Evolutionary conservation across 495 filamentous ascomycete species (phyloP).

Genomic region (Achaetomiella virescens): DNA sequence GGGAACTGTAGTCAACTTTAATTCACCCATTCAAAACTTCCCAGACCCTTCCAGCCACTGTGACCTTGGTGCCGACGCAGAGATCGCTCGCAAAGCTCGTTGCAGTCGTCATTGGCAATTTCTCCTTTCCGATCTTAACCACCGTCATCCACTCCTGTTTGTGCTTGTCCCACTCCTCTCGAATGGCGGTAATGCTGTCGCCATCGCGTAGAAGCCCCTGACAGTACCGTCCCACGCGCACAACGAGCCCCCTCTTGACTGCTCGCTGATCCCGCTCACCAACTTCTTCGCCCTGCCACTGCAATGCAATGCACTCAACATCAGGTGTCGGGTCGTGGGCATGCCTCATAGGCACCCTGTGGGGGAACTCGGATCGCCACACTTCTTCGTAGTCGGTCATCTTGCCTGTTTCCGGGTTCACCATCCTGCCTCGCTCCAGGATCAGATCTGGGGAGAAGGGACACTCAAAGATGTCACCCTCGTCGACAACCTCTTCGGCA

Average conservation of each 20-base stretch:
- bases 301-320: background rate
- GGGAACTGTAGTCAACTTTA: background rate
- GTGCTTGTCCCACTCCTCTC: conserved; percentile 35
- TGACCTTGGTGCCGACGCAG: conserved; percentile 10
- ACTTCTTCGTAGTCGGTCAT: conserved; percentile 48
- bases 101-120: conserved; percentile 13
- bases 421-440: conserved; percentile 46
- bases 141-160: conserved; percentile 12
- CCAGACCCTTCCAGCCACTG: conserved; percentile 14
- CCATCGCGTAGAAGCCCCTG: conserved; percentile 42
- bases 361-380: conserved; percentile 35
- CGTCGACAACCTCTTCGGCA: conserved; percentile 35
- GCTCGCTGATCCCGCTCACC: background rate
- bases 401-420: conserved; percentile 39
- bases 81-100: conserved; percentile 11
- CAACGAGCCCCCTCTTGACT: conserved; percentile 36
- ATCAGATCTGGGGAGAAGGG: conserved; percentile 31
- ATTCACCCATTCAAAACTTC: conserved; percentile 17
- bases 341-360: conserved; percentile 16
- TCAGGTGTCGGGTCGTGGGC: conserved; percentile 10
- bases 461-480: conserved; percentile 44
- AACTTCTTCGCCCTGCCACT: background rate
- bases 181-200: conserved; percentile 34
- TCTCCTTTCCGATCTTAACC: conserved; percentile 15
- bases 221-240: conserved; percentile 42